Percentiles rank a stretch among this genome's conserved stretches.
phyloP scores from a whole-genome alignment of 306 rosid species.

The Glycine soja region DNA sequence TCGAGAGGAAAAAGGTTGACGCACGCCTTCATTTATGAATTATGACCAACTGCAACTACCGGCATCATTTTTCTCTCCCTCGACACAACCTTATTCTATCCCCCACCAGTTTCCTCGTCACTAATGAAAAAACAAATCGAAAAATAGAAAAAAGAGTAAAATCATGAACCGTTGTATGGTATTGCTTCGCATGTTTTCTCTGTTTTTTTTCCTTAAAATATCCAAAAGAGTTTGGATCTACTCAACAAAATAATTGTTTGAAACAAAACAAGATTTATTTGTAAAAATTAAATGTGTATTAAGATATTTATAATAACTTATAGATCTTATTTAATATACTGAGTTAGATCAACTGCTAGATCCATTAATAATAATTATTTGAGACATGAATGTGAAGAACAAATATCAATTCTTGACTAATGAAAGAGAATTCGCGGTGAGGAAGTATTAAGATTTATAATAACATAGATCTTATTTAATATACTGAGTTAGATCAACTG shows the following conservation, averaged over 20 bases:
- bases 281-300: too few relatives aligned
- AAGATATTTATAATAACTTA: too few relatives aligned
- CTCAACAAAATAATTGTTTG: not conserved
- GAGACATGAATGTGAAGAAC: too few relatives aligned
- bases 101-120: slow-evolving; percentile 31
- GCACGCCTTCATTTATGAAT: slow-evolving; percentile 25
- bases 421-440: too few relatives aligned
- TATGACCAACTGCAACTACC: not conserved
- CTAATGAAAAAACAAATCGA: not conserved
- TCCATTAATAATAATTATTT: too few relatives aligned
- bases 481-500: too few relatives aligned
- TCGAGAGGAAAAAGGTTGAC: slow-evolving; percentile 24
- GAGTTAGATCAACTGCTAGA: too few relatives aligned
- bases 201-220: not conserved
- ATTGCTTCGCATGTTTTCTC: not conserved
- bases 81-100: slow-evolving; percentile 27
- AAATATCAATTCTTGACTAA: too few relatives aligned
- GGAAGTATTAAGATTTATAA: too few relatives aligned
- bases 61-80: not conserved
- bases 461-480: too few relatives aligned
- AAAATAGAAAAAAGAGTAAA: not conserved
- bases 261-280: too few relatives aligned
- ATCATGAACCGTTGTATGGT: not conserved
- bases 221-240: not conserved
- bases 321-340: too few relatives aligned